phyloP scores from a whole-genome alignment of 2,329 filamentous ascomycete genomes.

The Colletotrichum magnum region DNA sequence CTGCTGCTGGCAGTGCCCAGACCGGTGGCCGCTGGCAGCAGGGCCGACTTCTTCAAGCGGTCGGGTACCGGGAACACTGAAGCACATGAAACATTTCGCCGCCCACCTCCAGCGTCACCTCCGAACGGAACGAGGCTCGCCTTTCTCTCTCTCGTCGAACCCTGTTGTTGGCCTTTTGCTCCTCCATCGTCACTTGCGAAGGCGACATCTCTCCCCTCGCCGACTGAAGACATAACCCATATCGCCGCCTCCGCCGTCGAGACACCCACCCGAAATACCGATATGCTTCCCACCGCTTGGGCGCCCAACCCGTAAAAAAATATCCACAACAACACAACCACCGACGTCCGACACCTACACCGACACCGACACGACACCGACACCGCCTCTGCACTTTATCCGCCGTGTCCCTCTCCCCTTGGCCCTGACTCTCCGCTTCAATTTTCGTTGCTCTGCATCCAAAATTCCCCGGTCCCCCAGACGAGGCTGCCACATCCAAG shows the following conservation, averaged over 20 bases:
- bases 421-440: conserved; percentile 23
- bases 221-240: not conserved
- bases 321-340: not conserved
- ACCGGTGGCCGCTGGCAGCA: too few relatives aligned
- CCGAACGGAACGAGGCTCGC: not conserved
- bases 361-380: conserved; percentile 26
- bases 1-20: not conserved
- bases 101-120: conserved; percentile 14
- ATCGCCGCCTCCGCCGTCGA: not conserved
- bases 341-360: conserved; percentile 2
- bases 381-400: conserved; percentile 32
- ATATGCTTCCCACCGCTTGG: conserved; percentile 27
- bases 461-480: conserved; percentile 25
- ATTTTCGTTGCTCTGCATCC: conserved; percentile 8
- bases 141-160: conserved; percentile 1
- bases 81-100: conserved; percentile 38
- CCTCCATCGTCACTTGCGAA: conserved; percentile 1
- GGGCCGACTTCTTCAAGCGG: conserved; percentile 21
- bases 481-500: conserved; percentile 29
- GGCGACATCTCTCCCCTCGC: not conserved
- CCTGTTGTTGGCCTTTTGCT: not conserved
- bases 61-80: not conserved
- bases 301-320: conserved; percentile 31
- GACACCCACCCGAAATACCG: not conserved
- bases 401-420: conserved; percentile 22